Percentiles rank a stretch among this genome's conserved stretches.
phyloP scores from a whole-genome alignment of 2,329 filamentous ascomycete genomes.

The Graphilbum fragrans region DNA sequence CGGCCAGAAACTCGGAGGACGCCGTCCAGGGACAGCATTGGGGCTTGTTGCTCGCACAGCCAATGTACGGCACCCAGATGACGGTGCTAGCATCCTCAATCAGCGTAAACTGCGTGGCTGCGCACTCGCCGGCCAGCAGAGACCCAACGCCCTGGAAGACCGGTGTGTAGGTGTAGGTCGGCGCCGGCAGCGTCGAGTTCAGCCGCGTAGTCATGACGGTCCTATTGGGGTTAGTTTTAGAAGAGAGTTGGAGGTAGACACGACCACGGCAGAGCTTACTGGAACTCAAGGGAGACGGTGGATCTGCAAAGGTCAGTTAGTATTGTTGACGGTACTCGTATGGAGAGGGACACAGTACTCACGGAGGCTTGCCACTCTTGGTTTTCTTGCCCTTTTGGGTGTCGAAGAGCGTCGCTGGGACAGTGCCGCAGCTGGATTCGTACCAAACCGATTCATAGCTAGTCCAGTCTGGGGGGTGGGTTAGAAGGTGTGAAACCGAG shows the following conservation, averaged over 20 bases:
- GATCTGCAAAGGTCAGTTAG: slow-evolving; percentile 4
- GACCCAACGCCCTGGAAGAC: slow-evolving; percentile 12
- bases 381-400: slow-evolving; percentile 7
- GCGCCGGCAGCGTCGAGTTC: too few species aligned
- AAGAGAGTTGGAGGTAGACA: not conserved
- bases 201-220: too few species aligned
- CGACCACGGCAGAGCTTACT: slow-evolving; percentile 7
- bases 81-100: slow-evolving; percentile 15
- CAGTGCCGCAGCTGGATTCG: slow-evolving; percentile 9
- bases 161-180: too few species aligned
- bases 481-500: not conserved
- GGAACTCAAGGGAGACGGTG: slow-evolving; percentile 10
- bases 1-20: too few species aligned
- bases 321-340: not conserved
- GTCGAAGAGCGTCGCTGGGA: slow-evolving; percentile 6
- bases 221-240: too few species aligned
- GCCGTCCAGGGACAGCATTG: too few species aligned
- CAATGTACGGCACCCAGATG: slow-evolving; percentile 14
- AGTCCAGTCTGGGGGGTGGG: slow-evolving; percentile 3
- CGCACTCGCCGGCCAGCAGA: slow-evolving; percentile 13
- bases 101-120: slow-evolving; percentile 14
- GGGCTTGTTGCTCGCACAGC: slow-evolving; percentile 14
- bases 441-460: slow-evolving; percentile 11
- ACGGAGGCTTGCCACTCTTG: slow-evolving; percentile 6
- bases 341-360: not conserved